Evolutionary conservation across 495 filamentous ascomycete species (phyloP).

Genomic region (Daldinia childiae): DNA sequence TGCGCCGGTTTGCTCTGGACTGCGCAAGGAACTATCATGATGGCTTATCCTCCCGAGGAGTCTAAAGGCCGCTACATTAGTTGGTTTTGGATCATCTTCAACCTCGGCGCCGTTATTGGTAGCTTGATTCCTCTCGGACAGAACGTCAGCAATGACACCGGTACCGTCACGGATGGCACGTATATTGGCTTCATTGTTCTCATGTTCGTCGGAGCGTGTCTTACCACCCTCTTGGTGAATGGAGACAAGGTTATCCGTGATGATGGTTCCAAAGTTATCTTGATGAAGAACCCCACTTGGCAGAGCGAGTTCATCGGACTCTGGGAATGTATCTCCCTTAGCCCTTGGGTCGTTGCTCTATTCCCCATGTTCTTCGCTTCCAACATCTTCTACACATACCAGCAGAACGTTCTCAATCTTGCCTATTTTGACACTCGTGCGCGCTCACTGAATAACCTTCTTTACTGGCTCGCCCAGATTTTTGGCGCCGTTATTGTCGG

Average conservation of each 20-base stretch:
- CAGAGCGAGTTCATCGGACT: conserved; percentile 80
- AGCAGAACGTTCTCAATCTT: conserved; percentile 69
- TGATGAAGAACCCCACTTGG: conserved; percentile 89
- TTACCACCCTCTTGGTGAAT: conserved; percentile 78
- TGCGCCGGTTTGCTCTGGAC: conserved; percentile 92
- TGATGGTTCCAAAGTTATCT: conserved; percentile 81
- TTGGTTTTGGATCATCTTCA: conserved; percentile 96
- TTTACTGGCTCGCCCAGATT: conserved; percentile 92
- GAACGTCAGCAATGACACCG: conserved; percentile 72
- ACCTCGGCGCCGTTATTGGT: conserved; percentile 90
- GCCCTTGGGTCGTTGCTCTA: conserved; percentile 82
- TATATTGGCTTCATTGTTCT: conserved; percentile 92
- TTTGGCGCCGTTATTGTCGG: conserved; percentile 83
- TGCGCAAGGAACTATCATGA: conserved; percentile 95
- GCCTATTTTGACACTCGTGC: conserved; percentile 85
- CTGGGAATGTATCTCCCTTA: conserved; percentile 72
- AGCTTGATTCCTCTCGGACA: conserved; percentile 83
- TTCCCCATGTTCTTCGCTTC: conserved; percentile 89
- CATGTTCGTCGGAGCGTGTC: conserved; percentile 75
- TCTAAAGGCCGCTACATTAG: conserved; percentile 90
- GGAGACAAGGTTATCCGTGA: conserved; percentile 79
- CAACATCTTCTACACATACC: conserved; percentile 84
- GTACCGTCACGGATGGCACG: conserved; percentile 79
- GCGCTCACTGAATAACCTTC: conserved; percentile 80
- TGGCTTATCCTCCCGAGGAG: conserved; percentile 85